phyloP scores from a whole-genome alignment of 345 rosid species.

The Isatis tinctoria region DNA sequence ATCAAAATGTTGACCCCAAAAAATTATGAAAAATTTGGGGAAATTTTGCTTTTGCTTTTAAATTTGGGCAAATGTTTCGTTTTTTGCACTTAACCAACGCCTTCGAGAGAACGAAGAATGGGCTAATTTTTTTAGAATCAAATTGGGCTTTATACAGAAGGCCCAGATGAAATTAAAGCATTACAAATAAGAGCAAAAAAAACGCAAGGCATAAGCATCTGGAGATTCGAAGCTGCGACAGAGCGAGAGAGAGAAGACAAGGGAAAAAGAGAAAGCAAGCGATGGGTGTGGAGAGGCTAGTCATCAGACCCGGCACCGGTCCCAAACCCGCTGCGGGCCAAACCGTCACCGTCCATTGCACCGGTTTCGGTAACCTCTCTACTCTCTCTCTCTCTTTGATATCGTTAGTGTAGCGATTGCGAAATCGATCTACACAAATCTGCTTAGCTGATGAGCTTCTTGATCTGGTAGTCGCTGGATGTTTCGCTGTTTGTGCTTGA shows the following conservation, averaged over 20 bases:
- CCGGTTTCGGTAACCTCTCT: slow-evolving; percentile 52
- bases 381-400: not conserved
- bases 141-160: not conserved
- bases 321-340: slow-evolving; percentile 60
- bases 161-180: not conserved
- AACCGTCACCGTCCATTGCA: slow-evolving; percentile 68
- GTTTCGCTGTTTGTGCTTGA: not conserved
- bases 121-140: not conserved
- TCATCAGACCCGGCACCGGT: slow-evolving; percentile 51
- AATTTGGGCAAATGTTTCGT: not conserved
- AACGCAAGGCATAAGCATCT: not conserved
- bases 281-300: slow-evolving; percentile 63
- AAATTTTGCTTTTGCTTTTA: too few relatives aligned
- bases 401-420: not conserved
- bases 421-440: slow-evolving; percentile 15
- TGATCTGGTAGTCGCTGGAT: not conserved
- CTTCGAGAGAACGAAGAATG: not conserved
- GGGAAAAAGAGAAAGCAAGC: not conserved
- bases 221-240: slow-evolving; percentile 6
- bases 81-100: not conserved
- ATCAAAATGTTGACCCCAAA: too few relatives aligned
- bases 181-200: not conserved
- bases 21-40: too few relatives aligned
- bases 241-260: not conserved
- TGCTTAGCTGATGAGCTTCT: not conserved